Evolutionary conservation across 768 basidiomycete genomes (phyloP).

Genomic region (Boletus fagicola): DNA sequence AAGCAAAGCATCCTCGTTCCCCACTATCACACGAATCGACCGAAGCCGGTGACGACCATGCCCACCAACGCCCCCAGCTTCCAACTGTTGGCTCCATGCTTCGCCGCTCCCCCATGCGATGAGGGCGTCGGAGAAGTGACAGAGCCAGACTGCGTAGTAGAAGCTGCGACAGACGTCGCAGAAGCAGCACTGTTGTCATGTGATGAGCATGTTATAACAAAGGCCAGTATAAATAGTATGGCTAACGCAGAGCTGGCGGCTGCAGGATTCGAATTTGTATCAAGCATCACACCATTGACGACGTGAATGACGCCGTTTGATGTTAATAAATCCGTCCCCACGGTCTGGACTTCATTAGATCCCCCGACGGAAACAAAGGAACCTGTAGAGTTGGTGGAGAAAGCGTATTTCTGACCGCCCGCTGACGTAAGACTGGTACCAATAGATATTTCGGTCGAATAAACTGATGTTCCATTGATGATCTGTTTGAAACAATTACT

Average conservation of each 20-base stretch:
- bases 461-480: slow-evolving; percentile 67
- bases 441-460: slow-evolving; percentile 51
- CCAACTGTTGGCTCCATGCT: not conserved
- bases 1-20: not conserved
- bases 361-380: slow-evolving; percentile 49
- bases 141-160: slow-evolving; percentile 40
- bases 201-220: not conserved
- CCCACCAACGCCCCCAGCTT: slow-evolving; percentile 2
- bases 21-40: slow-evolving; percentile 13
- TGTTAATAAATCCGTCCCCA: slow-evolving; percentile 57
- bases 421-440: slow-evolving; percentile 46
- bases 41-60: not conserved
- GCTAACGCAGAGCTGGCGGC: slow-evolving; percentile 57
- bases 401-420: slow-evolving; percentile 52
- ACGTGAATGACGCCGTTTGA: slow-evolving; percentile 71
- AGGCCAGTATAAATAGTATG: too few species aligned
- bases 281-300: slow-evolving; percentile 52
- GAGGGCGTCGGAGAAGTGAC: slow-evolving; percentile 30
- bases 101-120: not conserved
- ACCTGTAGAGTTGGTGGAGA: slow-evolving; percentile 56
- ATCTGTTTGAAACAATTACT: slow-evolving; percentile 34
- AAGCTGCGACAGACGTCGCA: slow-evolving; percentile 46
- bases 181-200: slow-evolving; percentile 36
- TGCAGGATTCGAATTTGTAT: slow-evolving; percentile 39
- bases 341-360: slow-evolving; percentile 48